Conservation (phyloP, 2,329 filamentous ascomycete genomes). For the Nigrospora osmanthi region DNA sequence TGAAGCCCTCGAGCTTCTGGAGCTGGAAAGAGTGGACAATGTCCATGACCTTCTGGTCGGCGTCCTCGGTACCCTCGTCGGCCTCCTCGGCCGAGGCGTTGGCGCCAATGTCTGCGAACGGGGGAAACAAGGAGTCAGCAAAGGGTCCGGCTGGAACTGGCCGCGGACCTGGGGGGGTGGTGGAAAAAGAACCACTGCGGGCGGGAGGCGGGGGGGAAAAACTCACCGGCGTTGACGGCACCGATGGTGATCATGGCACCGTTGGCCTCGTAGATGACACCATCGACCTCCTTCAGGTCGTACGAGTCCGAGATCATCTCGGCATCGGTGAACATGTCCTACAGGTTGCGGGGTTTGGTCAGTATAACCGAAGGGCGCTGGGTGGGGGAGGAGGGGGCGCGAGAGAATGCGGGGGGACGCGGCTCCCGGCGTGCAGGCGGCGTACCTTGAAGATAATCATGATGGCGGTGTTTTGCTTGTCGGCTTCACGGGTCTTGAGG, state of each 20-base stretch:
- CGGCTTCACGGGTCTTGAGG: not conserved
- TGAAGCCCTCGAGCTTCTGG: conserved; percentile 61
- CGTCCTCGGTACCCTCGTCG: conserved; percentile 68
- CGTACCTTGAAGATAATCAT: conserved; percentile 1
- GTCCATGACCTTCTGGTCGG: conserved; percentile 74
- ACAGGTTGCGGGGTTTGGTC: conserved; percentile 8
- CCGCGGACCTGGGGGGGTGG: not conserved
- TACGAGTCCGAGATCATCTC: conserved; percentile 97
- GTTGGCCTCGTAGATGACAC: conserved; percentile 81
- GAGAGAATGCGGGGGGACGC: not conserved
- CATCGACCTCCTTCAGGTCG: conserved; percentile 72
- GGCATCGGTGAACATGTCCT: conserved; percentile 75
- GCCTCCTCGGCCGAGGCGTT: conserved; percentile 94
- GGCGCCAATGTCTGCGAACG: conserved; percentile 70
- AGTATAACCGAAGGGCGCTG: not conserved
- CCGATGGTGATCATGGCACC: conserved; percentile 83
- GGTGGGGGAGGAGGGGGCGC: not conserved
- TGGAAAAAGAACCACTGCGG: not conserved
- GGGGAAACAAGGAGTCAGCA: not conserved
- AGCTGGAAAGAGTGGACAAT: conserved; percentile 90
- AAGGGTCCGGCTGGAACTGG: conserved; percentile 1
- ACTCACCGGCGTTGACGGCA: conserved; percentile 64
- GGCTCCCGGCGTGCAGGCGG: not conserved
- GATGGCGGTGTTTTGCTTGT: not conserved
- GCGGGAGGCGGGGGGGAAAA: conserved; percentile 1